Base-by-base conservation (phyloP, 257 asterid species). In the Przewalskia tangutica region DNA sequence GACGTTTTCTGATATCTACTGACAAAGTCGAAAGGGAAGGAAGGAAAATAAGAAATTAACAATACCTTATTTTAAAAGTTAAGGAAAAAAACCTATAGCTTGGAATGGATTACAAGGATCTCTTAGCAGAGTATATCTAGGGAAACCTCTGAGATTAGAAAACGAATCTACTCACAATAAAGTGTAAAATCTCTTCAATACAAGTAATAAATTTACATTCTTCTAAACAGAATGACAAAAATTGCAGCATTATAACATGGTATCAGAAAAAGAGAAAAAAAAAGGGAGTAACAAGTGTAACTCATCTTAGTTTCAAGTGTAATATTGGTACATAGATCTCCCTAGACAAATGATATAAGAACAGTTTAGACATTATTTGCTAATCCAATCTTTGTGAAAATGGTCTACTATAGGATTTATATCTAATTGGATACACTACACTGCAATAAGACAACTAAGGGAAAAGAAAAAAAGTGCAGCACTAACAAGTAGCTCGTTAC, bases 1-100 rank as follows among this genome's bases (percentile, higher is more conserved):
- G 90, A 13, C 95, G 91, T 86, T 87, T 94, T 84, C 83, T 94
- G 70, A 50, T 82, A 87, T 89, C 98, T 94, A 76, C 38, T 78
- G 76, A n/a, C 67, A 48, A 59, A n/a, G 66, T 64, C 40, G 60
- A 82, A 40, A 18, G 54, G 59, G 6, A 56, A 59, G 2, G n/a
- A 46, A 20, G 59, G 67, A 56, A 79, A 58, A 79, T 56, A 46
- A 79, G 20, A 63, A 18, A 48, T 56, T 56, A 38, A 42, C 1
- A 46, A 40, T 2, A 42, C 5, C 70, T 59, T 48, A 46, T 55
- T 32, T 34, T 79, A 18, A 18, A 7, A 59, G 6, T 48, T 56
- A 6, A 38, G 56, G 23, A 59, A 64, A 63, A 1, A 63, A n/a
- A 59, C 13, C 1, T 0, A n/a, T 44, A 46, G 73, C 36, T 1